phyloP scores from a whole-genome alignment of 768 basidiomycete species.

The Macrolepiota dolichaula region DNA sequence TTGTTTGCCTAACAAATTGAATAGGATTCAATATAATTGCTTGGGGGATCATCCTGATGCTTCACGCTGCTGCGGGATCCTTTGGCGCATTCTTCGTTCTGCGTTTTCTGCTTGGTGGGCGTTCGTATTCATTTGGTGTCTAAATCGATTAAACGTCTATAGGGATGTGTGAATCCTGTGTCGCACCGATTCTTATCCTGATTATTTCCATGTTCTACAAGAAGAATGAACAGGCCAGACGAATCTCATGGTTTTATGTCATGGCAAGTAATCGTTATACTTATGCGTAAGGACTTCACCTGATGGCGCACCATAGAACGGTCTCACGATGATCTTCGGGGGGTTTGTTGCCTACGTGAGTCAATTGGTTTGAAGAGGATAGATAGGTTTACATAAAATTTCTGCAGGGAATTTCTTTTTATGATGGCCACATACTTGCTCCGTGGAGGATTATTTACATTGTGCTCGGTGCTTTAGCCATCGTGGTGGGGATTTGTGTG shows the following conservation, averaged over 20 bases:
- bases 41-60: conserved; percentile 59
- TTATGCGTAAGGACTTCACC: not conserved
- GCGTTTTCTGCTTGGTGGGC: conserved; percentile 54
- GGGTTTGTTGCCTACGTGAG: conserved; percentile 61
- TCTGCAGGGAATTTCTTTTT: conserved; percentile 52
- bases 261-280: conserved; percentile 36
- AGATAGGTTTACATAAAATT: not conserved
- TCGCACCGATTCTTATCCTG: conserved; percentile 59
- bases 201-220: conserved; percentile 68
- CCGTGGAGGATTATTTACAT: conserved; percentile 64
- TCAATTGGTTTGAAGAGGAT: not conserved
- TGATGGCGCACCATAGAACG: conserved; percentile 36
- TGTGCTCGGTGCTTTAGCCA: conserved; percentile 57
- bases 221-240: conserved; percentile 61
- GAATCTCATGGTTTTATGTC: conserved; percentile 65
- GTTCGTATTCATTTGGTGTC: not conserved
- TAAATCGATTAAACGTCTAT: not conserved
- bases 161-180: conserved; percentile 71
- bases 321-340: conserved; percentile 56
- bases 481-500: conserved; percentile 52
- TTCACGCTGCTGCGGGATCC: conserved; percentile 52
- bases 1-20: not conserved
- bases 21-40: conserved; percentile 53
- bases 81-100: conserved; percentile 63
- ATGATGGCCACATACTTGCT: conserved; percentile 41